Percentiles rank a stretch among this genome's conserved stretches.
Conservation (phyloP, 345 rosid genomes). For the Citrus trifoliata region DNA sequence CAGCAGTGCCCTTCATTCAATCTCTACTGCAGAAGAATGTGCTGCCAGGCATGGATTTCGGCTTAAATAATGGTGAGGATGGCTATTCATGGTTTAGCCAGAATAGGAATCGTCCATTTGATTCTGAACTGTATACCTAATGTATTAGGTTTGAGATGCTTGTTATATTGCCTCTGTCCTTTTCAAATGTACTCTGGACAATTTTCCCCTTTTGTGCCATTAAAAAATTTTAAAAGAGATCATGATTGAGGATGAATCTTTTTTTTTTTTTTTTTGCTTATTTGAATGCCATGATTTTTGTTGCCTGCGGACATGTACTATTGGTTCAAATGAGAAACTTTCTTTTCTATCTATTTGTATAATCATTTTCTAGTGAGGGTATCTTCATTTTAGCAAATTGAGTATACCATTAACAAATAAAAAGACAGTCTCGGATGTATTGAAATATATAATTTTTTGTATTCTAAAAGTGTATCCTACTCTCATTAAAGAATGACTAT, state of each 20-base stretch:
- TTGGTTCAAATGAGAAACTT: no score
- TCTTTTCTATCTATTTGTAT: no score
- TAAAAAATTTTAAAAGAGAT: neutral
- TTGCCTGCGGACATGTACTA: neutral
- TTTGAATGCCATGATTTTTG: neutral
- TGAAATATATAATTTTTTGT: no score
- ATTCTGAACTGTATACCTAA: constrained; percentile 63
- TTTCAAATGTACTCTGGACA: neutral
- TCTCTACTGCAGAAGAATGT: constrained; percentile 47
- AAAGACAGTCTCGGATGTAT: no score
- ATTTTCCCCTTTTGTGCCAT: neutral
- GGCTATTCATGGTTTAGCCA: constrained; percentile 18
- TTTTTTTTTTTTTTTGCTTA: neutral
- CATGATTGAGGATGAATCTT: neutral
- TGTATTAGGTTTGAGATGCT: constrained; percentile 2
- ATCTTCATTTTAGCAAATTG: no score
- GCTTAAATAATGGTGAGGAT: constrained; percentile 18
- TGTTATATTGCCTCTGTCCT: neutral
- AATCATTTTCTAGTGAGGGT: no score
- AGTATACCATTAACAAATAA: no score
- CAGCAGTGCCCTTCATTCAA: constrained; percentile 46
- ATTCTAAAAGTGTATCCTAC: no score
- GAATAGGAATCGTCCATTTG: constrained; percentile 44
- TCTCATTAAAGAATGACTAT: no score
- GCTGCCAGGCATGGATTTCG: constrained; percentile 42